Evolutionary conservation across 257 asterid genomes (phyloP).

Genomic region (Anisodus tanguticus): DNA sequence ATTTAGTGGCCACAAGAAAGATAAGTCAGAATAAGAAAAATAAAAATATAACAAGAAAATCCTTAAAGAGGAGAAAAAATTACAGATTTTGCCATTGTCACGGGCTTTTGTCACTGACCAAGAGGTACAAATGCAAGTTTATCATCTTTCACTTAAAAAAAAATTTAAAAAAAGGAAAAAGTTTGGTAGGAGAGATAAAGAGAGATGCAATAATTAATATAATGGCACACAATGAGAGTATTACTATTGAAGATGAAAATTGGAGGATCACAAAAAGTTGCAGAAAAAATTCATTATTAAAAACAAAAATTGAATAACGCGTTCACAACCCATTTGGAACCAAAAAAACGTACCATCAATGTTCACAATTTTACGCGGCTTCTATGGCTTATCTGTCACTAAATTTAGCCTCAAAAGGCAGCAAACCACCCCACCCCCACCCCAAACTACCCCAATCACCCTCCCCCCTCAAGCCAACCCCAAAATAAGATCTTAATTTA

Average conservation of each 20-base stretch:
- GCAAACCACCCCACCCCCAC: no score
- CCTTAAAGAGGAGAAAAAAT: conserved; percentile 20
- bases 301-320: conserved; percentile 41
- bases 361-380: conserved; percentile 41
- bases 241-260: conserved; percentile 3
- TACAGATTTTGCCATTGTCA: conserved; percentile 53
- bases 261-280: conserved; percentile 37
- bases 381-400: conserved; percentile 21
- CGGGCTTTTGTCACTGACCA: conserved; percentile 62
- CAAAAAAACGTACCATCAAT: conserved; percentile 32
- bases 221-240: conserved; percentile 18
- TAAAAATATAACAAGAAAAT: conserved; percentile 2
- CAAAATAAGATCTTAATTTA: no score
- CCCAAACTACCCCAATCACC: no score
- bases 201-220: neutral
- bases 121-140: conserved; percentile 43
- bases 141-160: conserved; percentile 6
- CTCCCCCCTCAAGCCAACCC: no score
- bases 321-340: conserved; percentile 35
- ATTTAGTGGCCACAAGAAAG: conserved; percentile 30
- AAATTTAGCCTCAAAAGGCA: neutral
- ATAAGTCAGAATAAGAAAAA: conserved; percentile 14
- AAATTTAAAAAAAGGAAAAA: neutral
- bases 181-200: neutral
- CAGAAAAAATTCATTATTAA: conserved; percentile 38